Conservation (phyloP, 1,284 basidiomycete species). For the Inonotus obliquus region DNA sequence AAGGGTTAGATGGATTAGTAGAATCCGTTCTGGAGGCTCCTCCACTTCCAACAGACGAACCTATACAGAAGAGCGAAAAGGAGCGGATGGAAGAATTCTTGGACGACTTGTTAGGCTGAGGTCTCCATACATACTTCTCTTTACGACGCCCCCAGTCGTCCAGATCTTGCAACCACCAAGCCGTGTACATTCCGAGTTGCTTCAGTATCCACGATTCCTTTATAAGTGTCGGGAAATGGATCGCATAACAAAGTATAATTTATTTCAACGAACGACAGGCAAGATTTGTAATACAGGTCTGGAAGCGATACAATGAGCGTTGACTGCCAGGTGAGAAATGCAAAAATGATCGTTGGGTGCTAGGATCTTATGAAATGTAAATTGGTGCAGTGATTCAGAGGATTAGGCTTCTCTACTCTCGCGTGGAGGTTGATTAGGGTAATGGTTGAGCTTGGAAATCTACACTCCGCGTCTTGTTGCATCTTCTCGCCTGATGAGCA, state of each 20-base stretch:
- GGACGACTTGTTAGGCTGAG: constrained; percentile 46
- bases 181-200: too few relatives aligned
- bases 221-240: neutral
- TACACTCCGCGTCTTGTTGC: too few relatives aligned
- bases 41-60: constrained; percentile 38
- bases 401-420: neutral
- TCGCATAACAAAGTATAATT: neutral
- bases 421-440: too few relatives aligned
- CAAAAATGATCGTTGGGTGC: neutral
- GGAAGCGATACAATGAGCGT: neutral
- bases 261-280: neutral
- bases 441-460: too few relatives aligned
- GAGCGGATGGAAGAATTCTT: constrained; percentile 68
- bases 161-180: too few relatives aligned
- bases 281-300: neutral
- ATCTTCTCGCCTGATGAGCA: too few relatives aligned
- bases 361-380: too few relatives aligned
- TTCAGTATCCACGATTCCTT: neutral
- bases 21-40: constrained; percentile 44
- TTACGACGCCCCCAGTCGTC: too few relatives aligned
- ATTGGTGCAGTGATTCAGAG: neutral
- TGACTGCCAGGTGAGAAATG: neutral
- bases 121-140: neutral
- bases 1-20: neutral
- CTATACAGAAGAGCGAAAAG: constrained; percentile 42